These are phyloP conservation scores for Auriscalpium orientale DNA, from an alignment of 768 basidiomycete species.

Conservation along the genomic window DNA sequence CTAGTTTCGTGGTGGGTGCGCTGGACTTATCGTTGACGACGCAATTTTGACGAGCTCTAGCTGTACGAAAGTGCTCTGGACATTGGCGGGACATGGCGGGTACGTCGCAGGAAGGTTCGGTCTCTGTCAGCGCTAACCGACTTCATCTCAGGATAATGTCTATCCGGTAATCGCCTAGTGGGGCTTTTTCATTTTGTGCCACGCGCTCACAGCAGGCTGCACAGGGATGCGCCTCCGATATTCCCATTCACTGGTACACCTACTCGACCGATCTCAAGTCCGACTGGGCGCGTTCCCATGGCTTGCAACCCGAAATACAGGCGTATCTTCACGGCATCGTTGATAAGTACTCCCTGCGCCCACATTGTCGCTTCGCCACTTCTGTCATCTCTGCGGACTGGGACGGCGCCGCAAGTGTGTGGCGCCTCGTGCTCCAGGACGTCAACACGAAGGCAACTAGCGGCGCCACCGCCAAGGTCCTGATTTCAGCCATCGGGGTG, in stretches of 20 bases:
- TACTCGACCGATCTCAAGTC: slow-evolving; percentile 21
- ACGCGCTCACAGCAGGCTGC: not conserved
- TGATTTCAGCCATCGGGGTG: slow-evolving; percentile 23
- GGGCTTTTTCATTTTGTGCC: not conserved
- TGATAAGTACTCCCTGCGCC: slow-evolving; percentile 12
- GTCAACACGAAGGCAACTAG: slow-evolving; percentile 10
- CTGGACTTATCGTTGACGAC: no score
- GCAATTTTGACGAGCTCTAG: slow-evolving; percentile 7
- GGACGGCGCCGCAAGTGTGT: slow-evolving; percentile 19
- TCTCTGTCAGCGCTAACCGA: not conserved
- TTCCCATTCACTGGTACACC: slow-evolving; percentile 21
- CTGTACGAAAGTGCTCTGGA: slow-evolving; percentile 24
- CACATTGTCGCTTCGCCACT: slow-evolving; percentile 19
- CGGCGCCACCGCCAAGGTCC: slow-evolving; percentile 15
- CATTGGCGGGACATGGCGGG: slow-evolving; percentile 23
- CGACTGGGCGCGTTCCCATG: slow-evolving; percentile 18
- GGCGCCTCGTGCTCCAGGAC: slow-evolving; percentile 20
- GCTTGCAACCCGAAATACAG: slow-evolving; percentile 21
- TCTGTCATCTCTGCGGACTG: slow-evolving; percentile 24
- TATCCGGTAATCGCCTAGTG: slow-evolving; percentile 16
- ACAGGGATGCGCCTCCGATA: slow-evolving; percentile 23
- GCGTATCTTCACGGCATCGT: slow-evolving; percentile 20
- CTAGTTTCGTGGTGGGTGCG: slow-evolving; percentile 24
- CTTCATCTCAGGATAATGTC: slow-evolving; percentile 14
- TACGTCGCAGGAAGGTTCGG: not conserved